These are phyloP conservation scores for slime mould (Dictyostelium discoideum) DNA, from an alignment of 78 protist species.

Conservation along the genomic window DNA sequence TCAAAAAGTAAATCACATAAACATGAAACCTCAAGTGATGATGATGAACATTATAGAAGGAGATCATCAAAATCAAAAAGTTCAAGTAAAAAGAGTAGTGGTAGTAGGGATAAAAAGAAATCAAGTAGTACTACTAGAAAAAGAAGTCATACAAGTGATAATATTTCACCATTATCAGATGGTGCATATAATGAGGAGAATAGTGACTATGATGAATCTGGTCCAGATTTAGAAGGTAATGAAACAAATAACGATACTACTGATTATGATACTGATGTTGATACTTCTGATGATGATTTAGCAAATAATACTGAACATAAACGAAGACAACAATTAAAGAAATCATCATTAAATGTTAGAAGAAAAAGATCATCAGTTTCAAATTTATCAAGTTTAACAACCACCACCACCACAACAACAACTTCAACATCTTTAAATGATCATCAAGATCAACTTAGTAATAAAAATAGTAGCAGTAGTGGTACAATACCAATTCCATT, in stretches of 20 bases:
- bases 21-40: conserved; percentile 32
- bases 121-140: background rate
- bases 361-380: background rate
- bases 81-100: background rate
- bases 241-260: background rate
- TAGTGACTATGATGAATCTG: background rate
- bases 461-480: background rate
- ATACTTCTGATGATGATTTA: background rate
- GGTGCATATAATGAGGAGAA: background rate
- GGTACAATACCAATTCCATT: background rate
- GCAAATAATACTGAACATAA: background rate
- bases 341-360: background rate
- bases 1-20: conserved; percentile 20
- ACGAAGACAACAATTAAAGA: conserved; percentile 14
- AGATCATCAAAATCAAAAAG: background rate
- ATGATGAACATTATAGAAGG: conserved; percentile 7
- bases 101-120: background rate
- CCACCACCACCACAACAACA: background rate
- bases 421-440: background rate
- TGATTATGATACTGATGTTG: background rate
- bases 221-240: background rate
- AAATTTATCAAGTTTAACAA: background rate
- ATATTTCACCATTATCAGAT: background rate
- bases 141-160: conserved; percentile 4
- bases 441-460: background rate